phyloP scores from a whole-genome alignment of 768 basidiomycete genomes.

The Thelephora ganbajun region DNA sequence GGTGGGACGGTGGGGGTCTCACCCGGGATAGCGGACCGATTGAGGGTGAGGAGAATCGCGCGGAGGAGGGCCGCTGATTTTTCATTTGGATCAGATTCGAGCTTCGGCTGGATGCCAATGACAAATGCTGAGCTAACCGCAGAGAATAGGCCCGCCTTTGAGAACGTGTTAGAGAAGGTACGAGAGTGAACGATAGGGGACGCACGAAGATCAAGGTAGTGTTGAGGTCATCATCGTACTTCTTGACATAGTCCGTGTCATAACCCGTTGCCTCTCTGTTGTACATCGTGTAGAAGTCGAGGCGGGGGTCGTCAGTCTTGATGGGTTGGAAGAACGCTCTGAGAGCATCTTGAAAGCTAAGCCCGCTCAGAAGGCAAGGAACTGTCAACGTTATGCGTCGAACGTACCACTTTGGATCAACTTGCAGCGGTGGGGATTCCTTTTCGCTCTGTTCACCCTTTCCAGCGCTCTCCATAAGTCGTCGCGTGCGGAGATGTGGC shows the following conservation, averaged over 20 bases:
- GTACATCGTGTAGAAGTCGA: not conserved
- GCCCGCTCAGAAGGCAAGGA: too few species aligned
- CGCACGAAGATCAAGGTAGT: not conserved
- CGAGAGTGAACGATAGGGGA: not conserved
- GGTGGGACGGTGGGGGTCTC: not conserved
- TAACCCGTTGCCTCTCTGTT: not conserved
- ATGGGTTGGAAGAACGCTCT: not conserved
- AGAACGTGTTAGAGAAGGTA: not conserved
- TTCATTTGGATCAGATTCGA: conserved; percentile 10
- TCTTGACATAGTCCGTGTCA: not conserved
- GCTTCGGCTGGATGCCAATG: conserved; percentile 12
- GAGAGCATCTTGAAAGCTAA: not conserved
- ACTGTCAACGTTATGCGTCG: too few species aligned
- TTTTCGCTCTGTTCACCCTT: too few species aligned
- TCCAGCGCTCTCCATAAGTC: too few species aligned
- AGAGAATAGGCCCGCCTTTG: conserved; percentile 19
- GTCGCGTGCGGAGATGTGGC: too few species aligned
- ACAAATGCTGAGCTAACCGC: conserved; percentile 16
- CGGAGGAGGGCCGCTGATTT: conserved; percentile 8
- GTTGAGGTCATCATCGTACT: not conserved
- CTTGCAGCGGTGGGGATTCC: too few species aligned
- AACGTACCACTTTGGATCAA: too few species aligned
- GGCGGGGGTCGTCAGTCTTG: not conserved
- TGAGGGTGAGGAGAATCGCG: conserved; percentile 4
- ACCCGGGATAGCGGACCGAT: conserved; percentile 7